These are phyloP conservation scores for Escovopsis sp. DNA, from an alignment of 2,329 filamentous ascomycete species.

Conservation along the genomic window DNA sequence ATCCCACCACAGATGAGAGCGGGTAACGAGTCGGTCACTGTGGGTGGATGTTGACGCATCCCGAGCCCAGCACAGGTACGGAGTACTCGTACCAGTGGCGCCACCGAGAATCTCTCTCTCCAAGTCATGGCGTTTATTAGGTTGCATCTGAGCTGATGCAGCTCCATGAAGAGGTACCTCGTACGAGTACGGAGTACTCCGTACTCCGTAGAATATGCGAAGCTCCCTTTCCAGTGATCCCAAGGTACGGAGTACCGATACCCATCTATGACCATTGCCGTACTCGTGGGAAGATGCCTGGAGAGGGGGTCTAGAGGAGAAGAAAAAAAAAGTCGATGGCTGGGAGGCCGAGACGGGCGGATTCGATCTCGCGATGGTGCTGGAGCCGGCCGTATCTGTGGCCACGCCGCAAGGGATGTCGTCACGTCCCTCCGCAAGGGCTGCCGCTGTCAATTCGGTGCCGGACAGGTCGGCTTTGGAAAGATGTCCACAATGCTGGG, in stretches of 20 bases:
- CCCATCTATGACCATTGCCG: too few relatives aligned
- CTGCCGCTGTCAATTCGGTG: conserved; percentile 3
- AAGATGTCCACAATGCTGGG: too few relatives aligned
- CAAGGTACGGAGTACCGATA: not conserved
- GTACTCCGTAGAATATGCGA: not conserved
- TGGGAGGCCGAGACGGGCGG: conserved; percentile 1
- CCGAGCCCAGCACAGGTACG: too few relatives aligned
- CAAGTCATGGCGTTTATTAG: conserved; percentile 3
- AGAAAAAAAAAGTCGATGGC: conserved; percentile 5
- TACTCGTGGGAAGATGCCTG: not conserved
- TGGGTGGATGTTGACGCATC: too few relatives aligned
- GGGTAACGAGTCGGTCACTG: not conserved
- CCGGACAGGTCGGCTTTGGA: too few relatives aligned
- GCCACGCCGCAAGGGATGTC: conserved; percentile 1
- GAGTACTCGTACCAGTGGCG: conserved; percentile 1
- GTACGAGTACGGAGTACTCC: not conserved
- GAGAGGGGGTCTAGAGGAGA: too few relatives aligned
- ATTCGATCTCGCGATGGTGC: conserved; percentile 4
- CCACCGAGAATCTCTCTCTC: conserved; percentile 3
- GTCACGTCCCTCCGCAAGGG: not conserved
- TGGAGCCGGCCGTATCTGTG: not conserved
- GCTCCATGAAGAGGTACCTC: conserved; percentile 2
- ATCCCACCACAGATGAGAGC: not conserved
- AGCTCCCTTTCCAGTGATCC: not conserved
- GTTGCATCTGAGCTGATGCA: conserved; percentile 6